Conservation (phyloP, 495 filamentous ascomycete species). For the Penicillium flavigenum region DNA sequence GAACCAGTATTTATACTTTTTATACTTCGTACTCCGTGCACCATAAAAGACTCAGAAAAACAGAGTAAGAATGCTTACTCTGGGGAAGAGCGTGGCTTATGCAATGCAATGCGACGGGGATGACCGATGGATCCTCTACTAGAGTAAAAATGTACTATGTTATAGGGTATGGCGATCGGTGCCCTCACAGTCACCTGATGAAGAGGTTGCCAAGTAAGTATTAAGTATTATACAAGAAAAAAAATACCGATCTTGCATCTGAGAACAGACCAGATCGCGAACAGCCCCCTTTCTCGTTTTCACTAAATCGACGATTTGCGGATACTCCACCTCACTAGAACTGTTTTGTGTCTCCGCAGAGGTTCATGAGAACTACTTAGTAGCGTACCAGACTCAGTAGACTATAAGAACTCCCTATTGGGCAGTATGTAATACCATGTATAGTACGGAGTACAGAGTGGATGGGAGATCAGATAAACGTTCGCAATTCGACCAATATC, state of each 20-base stretch:
- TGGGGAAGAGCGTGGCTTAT: constrained; percentile 28
- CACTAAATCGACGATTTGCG: constrained; percentile 28
- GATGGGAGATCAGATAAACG: constrained; percentile 27
- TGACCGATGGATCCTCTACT: constrained; percentile 24
- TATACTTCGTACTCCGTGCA: background rate
- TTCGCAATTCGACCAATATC: constrained; percentile 16
- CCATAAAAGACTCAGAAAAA: background rate
- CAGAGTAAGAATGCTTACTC: constrained; percentile 9
- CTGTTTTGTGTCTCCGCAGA: constrained; percentile 15
- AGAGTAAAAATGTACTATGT: constrained; percentile 16
- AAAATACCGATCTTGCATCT: constrained; percentile 26
- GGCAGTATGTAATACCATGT: background rate
- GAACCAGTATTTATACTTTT: background rate
- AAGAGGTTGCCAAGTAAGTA: background rate
- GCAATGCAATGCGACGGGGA: constrained; percentile 34
- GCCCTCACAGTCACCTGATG: constrained; percentile 29
- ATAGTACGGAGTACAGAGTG: background rate
- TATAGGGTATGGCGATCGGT: constrained; percentile 19
- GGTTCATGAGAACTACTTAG: constrained; percentile 5
- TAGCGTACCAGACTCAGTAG: background rate
- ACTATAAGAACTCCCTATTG: background rate
- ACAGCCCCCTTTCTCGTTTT: constrained; percentile 18
- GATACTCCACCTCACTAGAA: constrained; percentile 25
- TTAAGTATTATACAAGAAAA: background rate
- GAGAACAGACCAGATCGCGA: constrained; percentile 33